phyloP scores from a whole-genome alignment of 148 eudicot species.

The Limonium bicolor region DNA sequence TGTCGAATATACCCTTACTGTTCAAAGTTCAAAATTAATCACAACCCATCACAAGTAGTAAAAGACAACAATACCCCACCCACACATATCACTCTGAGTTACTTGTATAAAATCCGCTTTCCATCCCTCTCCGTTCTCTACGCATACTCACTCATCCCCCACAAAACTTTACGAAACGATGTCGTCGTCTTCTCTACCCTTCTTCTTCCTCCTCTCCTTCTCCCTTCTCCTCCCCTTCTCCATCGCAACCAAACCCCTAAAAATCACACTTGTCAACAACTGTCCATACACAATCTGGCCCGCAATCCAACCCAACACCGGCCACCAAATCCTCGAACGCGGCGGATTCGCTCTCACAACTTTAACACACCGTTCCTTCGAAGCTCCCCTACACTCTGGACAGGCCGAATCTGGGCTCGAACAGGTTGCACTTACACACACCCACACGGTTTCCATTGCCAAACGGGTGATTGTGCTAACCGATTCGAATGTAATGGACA shows the following conservation, averaged over 20 bases:
- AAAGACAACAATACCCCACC: too few relatives aligned
- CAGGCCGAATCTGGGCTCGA: slow-evolving; percentile 93
- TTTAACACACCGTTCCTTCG: slow-evolving; percentile 81
- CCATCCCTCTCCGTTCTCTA: neutral
- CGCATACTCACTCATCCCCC: neutral
- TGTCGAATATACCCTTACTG: too few relatives aligned
- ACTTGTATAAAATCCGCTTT: too few relatives aligned
- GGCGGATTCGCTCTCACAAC: slow-evolving; percentile 75
- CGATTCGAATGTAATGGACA: slow-evolving; percentile 57
- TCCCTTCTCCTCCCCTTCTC: slow-evolving; percentile 12
- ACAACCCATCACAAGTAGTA: too few relatives aligned
- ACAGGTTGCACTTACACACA: slow-evolving; percentile 40
- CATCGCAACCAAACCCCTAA: slow-evolving; percentile 20
- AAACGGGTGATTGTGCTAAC: slow-evolving; percentile 83
- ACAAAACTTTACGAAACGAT: neutral
- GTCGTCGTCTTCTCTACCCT: slow-evolving; percentile 1
- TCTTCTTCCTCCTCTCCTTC: slow-evolving; percentile 13
- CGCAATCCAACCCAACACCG: slow-evolving; percentile 83
- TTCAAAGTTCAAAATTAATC: too few relatives aligned
- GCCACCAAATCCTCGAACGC: slow-evolving; percentile 48
- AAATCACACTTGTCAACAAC: slow-evolving; percentile 75
- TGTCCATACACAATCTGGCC: slow-evolving; percentile 94
- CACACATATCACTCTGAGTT: too few relatives aligned
- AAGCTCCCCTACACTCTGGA: slow-evolving; percentile 76
- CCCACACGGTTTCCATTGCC: slow-evolving; percentile 47